Evolutionary conservation across 1,284 basidiomycete genomes (phyloP), one percentile per base, ranked within the genome.

Genomic region (Chondrostereum purpureum): DNA sequence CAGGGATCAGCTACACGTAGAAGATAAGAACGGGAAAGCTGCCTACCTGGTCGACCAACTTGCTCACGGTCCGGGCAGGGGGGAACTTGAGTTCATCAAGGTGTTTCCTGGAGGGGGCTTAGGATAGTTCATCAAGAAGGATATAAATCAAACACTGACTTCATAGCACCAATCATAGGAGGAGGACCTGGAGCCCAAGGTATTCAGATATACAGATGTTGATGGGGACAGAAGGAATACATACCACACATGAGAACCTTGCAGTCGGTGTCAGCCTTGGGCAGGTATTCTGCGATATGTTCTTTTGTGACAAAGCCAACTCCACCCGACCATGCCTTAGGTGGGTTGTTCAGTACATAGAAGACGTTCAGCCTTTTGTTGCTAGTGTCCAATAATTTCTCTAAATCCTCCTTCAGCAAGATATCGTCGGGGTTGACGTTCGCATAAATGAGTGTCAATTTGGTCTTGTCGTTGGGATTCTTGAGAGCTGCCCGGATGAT

Each of bases 151-250:
- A 10, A 36, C 11, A 72, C 83, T 66, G 59, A 90, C 89, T 97
- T 97, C 92, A 98, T 97, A 39, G 93, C 95, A 44, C 72, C 76
- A 63, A 96, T 84, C 95, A 98, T 98, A 5, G 94, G 94, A 17
- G 94, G 93, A 47, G 95, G 95, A 42, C 91, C 84, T 84, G 51
- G 18, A 53, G 37, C 36, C n/a, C n/a, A 41, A 41, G 10, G 22
- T 40, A n/a, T 38, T 50, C 31, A 45, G 51, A n/a, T n/a, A n/a
- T n/a, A n/a, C n/a, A n/a, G n/a, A n/a, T n/a, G n/a, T 47, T 23
- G 18, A 34, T 23, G 41, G 37, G 5, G 36, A 3, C 14, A 37
- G 18, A 44, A 31, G 5, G 27, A 21, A 18, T n/a, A 66, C 77
- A 43, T 58, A 80, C 85, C 92, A 66, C 91, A 95, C 63, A 95